phyloP scores from a whole-genome alignment of 495 filamentous ascomycete genomes.

The Hypoxylon cercidicola region DNA sequence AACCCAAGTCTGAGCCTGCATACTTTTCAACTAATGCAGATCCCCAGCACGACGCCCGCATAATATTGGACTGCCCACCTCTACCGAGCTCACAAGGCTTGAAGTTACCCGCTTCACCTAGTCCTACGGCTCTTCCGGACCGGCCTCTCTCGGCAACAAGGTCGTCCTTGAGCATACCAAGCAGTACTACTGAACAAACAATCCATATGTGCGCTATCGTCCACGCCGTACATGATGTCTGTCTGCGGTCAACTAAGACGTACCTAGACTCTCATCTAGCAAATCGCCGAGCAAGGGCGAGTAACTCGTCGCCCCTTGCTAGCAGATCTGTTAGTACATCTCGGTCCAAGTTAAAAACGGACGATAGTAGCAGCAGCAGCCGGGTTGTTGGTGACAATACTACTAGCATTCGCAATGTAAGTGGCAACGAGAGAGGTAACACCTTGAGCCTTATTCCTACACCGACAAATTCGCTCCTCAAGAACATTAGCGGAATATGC shows the following conservation, averaged over 20 bases:
- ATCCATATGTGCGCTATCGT: slow-evolving; percentile 6
- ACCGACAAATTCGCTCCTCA: slow-evolving; percentile 37
- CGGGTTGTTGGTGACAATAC: no score
- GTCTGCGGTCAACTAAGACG: slow-evolving; percentile 39
- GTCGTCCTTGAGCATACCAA: slow-evolving; percentile 2
- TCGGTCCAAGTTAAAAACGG: background rate
- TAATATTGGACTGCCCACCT: background rate
- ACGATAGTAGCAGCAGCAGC: background rate
- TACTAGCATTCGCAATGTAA: background rate
- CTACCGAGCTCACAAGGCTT: background rate
- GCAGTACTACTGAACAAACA: slow-evolving; percentile 4
- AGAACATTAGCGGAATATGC: slow-evolving; percentile 45
- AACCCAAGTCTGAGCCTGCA: background rate
- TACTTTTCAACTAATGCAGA: background rate
- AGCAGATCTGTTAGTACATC: background rate
- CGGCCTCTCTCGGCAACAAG: background rate
- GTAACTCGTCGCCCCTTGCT: background rate
- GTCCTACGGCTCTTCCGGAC: background rate
- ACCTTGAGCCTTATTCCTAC: background rate
- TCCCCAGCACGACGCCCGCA: background rate
- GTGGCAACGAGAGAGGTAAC: background rate
- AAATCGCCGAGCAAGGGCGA: slow-evolving; percentile 29
- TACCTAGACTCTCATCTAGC: slow-evolving; percentile 39
- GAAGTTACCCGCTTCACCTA: background rate
- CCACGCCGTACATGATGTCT: slow-evolving; percentile 32